Evolutionary conservation across 2,329 filamentous ascomycete genomes (phyloP).

Genomic region (Claviceps fusiformis): DNA sequence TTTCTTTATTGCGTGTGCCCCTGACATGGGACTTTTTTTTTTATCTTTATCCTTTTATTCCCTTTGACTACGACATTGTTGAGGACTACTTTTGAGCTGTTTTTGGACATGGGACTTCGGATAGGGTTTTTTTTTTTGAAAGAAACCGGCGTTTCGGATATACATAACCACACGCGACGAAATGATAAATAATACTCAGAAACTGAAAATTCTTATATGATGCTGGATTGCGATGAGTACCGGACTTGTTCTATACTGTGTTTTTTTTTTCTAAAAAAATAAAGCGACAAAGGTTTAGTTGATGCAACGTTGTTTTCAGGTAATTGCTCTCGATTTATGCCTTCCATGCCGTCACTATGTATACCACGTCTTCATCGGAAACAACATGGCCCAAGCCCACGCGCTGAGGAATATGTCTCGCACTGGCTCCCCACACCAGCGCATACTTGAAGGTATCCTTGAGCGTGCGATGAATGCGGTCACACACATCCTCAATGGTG

Average conservation of each 20-base stretch:
- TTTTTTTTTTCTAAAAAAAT: too few relatives aligned
- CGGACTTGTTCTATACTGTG: not conserved
- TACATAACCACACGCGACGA: not conserved
- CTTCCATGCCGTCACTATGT: conserved; percentile 51
- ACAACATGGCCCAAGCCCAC: conserved; percentile 79
- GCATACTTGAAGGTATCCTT: conserved; percentile 99
- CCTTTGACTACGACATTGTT: not conserved
- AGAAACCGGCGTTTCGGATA: conserved; percentile 1
- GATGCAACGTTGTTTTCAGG: not conserved
- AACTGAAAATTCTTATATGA: not conserved
- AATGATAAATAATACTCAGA: not conserved
- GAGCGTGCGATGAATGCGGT: conserved; percentile 80
- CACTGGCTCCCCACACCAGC: conserved; percentile 92
- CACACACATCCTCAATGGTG: conserved; percentile 92
- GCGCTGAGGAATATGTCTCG: conserved; percentile 84
- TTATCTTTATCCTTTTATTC: not conserved
- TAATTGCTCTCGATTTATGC: conserved; percentile 26
- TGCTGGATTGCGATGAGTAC: not conserved
- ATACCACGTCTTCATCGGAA: conserved; percentile 53
- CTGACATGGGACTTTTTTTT: not conserved
- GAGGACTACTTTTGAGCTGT: not conserved
- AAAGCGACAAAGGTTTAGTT: too few relatives aligned
- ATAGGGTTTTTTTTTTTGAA: not conserved
- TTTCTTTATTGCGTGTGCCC: not conserved
- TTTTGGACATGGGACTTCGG: not conserved